phyloP scores from a whole-genome alignment of 805 yeast genomes.

The Candida glaebosa region DNA sequence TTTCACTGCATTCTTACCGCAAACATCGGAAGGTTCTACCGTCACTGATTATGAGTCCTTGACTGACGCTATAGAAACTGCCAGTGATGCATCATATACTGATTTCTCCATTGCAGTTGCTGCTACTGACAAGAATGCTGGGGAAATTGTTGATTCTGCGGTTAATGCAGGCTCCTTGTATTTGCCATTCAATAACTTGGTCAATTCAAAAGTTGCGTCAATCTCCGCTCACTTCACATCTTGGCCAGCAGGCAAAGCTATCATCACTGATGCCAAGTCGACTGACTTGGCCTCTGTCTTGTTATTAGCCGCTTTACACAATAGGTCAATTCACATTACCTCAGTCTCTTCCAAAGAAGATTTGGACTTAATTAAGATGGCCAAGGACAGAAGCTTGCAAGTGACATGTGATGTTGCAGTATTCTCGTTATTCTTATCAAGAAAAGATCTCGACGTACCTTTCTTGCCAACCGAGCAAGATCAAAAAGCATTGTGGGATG shows the following conservation, averaged over 20 bases:
- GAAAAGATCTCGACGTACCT: slow-evolving; percentile 63
- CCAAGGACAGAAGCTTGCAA: slow-evolving; percentile 73
- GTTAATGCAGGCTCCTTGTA: slow-evolving; percentile 72
- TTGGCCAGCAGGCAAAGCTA: slow-evolving; percentile 84
- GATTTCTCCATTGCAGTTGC: slow-evolving; percentile 83
- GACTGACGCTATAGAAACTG: slow-evolving; percentile 56
- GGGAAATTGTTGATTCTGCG: slow-evolving; percentile 58
- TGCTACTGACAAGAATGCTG: slow-evolving; percentile 69
- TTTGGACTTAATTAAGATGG: slow-evolving; percentile 76
- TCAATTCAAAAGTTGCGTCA: slow-evolving; percentile 66
- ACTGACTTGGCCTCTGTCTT: slow-evolving; percentile 91
- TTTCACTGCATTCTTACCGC: slow-evolving; percentile 76
- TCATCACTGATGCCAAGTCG: slow-evolving; percentile 87
- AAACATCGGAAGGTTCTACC: slow-evolving; percentile 57
- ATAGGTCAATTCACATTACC: slow-evolving; percentile 82
- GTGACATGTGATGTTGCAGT: slow-evolving; percentile 91
- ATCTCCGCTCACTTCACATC: slow-evolving; percentile 74
- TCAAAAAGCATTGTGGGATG: slow-evolving; percentile 79
- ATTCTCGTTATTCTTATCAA: slow-evolving; percentile 71
- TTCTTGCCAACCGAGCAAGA: slow-evolving; percentile 80
- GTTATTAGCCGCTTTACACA: slow-evolving; percentile 83
- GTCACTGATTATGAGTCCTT: slow-evolving; percentile 65
- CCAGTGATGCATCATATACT: slow-evolving; percentile 62
- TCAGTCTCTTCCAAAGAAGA: slow-evolving; percentile 81
- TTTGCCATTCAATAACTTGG: slow-evolving; percentile 74